phyloP scores from a whole-genome alignment of 169 alveolate species.

The Babesia microti region DNA sequence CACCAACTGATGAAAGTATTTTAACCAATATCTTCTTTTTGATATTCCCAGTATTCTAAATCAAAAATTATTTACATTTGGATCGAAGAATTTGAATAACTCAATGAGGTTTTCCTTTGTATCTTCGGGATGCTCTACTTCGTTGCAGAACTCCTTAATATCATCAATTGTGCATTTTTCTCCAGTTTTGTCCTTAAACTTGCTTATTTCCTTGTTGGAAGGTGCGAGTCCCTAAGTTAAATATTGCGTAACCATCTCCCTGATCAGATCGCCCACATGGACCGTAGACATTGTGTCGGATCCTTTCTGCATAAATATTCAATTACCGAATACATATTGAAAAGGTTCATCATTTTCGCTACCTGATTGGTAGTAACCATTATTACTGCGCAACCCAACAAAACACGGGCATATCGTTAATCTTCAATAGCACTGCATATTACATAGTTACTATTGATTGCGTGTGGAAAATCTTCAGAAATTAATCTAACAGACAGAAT shows the following conservation, averaged over 20 bases:
- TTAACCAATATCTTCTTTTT: conserved; percentile 22
- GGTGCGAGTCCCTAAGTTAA: conserved; percentile 36
- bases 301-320: neutral
- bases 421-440: no score
- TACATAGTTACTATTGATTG: no score
- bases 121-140: conserved; percentile 41
- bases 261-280: neutral
- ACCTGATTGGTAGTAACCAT: no score
- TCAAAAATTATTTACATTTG: conserved; percentile 1
- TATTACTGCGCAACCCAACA: no score
- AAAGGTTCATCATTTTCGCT: conserved; percentile 25
- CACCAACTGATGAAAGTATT: conserved; percentile 41
- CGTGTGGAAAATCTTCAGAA: no score
- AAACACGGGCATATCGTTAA: no score
- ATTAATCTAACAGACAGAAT: no score
- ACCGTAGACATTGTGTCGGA: neutral
- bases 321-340: conserved; percentile 23
- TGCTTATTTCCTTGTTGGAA: conserved; percentile 21
- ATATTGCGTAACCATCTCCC: neutral
- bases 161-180: conserved; percentile 12
- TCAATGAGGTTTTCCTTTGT: conserved; percentile 23
- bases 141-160: conserved; percentile 15
- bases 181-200: conserved; percentile 18
- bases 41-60: conserved; percentile 34
- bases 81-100: conserved; percentile 41